Evolutionary conservation across 2,329 filamentous ascomycete genomes (phyloP).

Genomic region (Dactylellina cionopaga): DNA sequence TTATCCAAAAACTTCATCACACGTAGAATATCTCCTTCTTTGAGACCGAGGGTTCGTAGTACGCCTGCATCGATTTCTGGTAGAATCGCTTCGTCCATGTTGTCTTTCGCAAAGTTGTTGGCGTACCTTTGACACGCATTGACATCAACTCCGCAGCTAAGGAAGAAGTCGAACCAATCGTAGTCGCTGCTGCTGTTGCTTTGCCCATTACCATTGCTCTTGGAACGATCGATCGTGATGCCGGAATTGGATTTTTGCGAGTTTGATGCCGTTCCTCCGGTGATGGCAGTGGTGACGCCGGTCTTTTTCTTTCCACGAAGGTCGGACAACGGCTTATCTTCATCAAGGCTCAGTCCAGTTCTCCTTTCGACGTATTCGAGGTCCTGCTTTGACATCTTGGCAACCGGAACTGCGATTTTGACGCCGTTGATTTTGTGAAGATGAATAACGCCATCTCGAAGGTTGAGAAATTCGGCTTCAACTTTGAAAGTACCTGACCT

Average conservation of each 20-base stretch:
- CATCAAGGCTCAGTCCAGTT: constrained; percentile 86
- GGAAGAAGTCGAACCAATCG: constrained; percentile 99
- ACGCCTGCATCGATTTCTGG: constrained; percentile 87
- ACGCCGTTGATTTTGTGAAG: constrained; percentile 97
- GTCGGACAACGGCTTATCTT: constrained; percentile 91
- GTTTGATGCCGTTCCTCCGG: constrained; percentile 56
- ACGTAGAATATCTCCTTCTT: constrained; percentile 95
- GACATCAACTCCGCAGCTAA: constrained; percentile 88
- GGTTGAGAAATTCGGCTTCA: constrained; percentile 92
- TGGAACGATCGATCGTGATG: constrained; percentile 58
- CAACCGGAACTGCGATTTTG: constrained; percentile 94
- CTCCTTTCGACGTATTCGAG: constrained; percentile 90
- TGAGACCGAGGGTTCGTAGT: constrained; percentile 86
- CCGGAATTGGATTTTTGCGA: constrained; percentile 56
- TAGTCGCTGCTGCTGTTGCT: constrained; percentile 72
- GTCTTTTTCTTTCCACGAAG: constrained; percentile 66
- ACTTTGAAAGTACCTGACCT: constrained; percentile 95
- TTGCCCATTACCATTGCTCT: constrained; percentile 62
- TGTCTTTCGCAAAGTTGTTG: constrained; percentile 86
- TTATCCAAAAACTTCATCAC: constrained; percentile 89
- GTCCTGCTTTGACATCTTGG: constrained; percentile 95
- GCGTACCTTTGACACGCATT: constrained; percentile 95
- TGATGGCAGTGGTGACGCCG: constrained; percentile 61
- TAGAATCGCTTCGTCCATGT: constrained; percentile 93
- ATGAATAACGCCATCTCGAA: constrained; percentile 96